These are phyloP conservation scores for Gonium pectorale DNA, from an alignment of 139 green algal species.

Conservation along the genomic window DNA sequence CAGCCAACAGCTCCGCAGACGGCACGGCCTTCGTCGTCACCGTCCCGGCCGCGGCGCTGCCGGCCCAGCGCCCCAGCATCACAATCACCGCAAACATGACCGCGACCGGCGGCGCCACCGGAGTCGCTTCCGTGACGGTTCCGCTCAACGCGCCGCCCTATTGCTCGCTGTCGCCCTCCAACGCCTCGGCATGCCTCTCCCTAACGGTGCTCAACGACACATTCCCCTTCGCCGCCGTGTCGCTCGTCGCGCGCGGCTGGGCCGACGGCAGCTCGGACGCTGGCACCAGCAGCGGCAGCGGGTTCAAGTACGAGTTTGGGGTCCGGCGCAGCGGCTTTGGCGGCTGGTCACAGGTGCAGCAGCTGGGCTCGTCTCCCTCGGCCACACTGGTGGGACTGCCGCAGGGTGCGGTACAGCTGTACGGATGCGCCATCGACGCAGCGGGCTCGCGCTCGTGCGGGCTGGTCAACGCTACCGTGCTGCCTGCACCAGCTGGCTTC, in stretches of 20 bases:
- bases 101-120: background rate
- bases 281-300: background rate
- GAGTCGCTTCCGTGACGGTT: background rate
- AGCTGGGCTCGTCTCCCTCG: background rate
- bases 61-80: background rate
- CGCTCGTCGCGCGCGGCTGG: background rate
- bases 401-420: background rate
- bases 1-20: background rate
- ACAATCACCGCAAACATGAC: background rate
- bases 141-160: conserved; percentile 14
- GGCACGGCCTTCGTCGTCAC: background rate
- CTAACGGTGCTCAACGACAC: background rate
- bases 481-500: background rate
- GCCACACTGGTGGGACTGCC: conserved; percentile 27
- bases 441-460: background rate
- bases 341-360: background rate
- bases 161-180: background rate
- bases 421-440: conserved; percentile 28
- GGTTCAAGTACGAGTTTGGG: conserved; percentile 39
- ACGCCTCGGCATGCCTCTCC: background rate
- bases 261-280: background rate
- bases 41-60: background rate
- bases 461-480: background rate
- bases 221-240: conserved; percentile 10
- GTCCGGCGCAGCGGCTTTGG: background rate